Conservation (phyloP, 1,284 basidiomycete genomes). For the Ustilago sp. region DNA sequence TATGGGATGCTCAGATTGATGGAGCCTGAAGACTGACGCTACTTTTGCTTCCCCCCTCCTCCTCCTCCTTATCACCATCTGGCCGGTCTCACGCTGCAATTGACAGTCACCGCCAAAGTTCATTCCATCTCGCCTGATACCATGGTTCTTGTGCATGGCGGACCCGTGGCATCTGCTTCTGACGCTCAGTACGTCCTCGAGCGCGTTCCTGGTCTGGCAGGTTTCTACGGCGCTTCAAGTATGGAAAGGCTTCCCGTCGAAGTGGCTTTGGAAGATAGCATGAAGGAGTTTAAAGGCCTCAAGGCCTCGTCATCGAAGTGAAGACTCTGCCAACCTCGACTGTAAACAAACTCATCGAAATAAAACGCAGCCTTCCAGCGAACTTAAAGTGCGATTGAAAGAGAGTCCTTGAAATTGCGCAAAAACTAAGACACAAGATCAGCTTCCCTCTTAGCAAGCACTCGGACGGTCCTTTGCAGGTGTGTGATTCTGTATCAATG, state of each 20-base stretch:
- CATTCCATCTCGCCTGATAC: conserved; percentile 36
- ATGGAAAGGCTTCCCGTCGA: conserved; percentile 54
- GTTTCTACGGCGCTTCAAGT: conserved; percentile 51
- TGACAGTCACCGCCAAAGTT: conserved; percentile 32
- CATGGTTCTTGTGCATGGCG: conserved; percentile 47
- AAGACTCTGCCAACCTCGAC: neutral
- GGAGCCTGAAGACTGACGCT: neutral
- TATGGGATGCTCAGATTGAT: neutral
- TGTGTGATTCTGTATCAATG: conserved; percentile 1
- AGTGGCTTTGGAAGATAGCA: conserved; percentile 40
- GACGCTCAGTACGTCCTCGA: conserved; percentile 50
- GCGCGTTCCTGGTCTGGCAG: conserved; percentile 39
- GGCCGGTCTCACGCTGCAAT: neutral
- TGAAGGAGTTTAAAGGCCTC: conserved; percentile 43
- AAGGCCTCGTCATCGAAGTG: conserved; percentile 14
- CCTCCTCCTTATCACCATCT: too few species aligned
- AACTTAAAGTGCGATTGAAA: neutral
- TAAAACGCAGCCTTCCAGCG: neutral
- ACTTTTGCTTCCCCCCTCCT: neutral
- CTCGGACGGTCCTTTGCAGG: neutral
- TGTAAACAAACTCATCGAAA: neutral
- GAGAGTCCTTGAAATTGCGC: neutral
- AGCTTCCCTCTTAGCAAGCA: neutral
- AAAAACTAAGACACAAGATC: neutral
- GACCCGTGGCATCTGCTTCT: conserved; percentile 39